Percentiles rank a stretch among this genome's conserved stretches.
Conservation (phyloP, 495 filamentous ascomycete genomes). For the Pyronema domesticum region DNA sequence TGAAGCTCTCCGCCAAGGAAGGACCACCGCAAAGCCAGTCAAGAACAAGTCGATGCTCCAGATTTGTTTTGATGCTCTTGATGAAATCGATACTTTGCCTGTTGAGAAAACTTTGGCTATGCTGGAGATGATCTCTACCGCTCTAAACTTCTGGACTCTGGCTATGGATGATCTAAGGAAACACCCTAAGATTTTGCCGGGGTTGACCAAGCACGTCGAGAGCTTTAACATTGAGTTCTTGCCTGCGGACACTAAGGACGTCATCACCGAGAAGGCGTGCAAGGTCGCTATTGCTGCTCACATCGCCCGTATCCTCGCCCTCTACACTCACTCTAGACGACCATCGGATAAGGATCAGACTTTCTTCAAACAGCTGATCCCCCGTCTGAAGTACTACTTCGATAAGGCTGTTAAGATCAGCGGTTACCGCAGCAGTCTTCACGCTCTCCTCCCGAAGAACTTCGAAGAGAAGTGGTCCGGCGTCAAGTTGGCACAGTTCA, state of each 20-base stretch:
- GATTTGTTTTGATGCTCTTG: constrained; percentile 57
- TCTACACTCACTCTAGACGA: constrained; percentile 67
- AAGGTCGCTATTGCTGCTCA: constrained; percentile 58
- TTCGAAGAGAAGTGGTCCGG: constrained; percentile 57
- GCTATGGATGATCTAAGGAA: constrained; percentile 58
- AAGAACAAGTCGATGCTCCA: constrained; percentile 46
- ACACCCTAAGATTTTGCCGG: constrained; percentile 50
- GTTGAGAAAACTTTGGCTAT: constrained; percentile 48
- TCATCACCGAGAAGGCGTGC: constrained; percentile 35
- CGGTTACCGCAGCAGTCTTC: constrained; percentile 69
- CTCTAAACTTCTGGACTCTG: constrained; percentile 88
- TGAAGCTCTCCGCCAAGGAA: constrained; percentile 56
- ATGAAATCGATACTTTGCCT: constrained; percentile 44
- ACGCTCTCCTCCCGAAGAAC: constrained; percentile 68
- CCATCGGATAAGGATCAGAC: constrained; percentile 45
- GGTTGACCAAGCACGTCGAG: constrained; percentile 50
- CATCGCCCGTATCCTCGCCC: constrained; percentile 73
- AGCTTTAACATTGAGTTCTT: constrained; percentile 36
- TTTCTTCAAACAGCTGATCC: constrained; percentile 49
- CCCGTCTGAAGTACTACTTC: constrained; percentile 57
- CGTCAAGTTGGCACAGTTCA: constrained; percentile 54
- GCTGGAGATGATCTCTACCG: constrained; percentile 66
- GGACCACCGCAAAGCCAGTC: constrained; percentile 31
- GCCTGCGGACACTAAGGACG: constrained; percentile 28
- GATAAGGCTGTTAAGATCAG: constrained; percentile 54